phyloP scores from a whole-genome alignment of 345 rosid genomes.

The Lepidium sativum region DNA sequence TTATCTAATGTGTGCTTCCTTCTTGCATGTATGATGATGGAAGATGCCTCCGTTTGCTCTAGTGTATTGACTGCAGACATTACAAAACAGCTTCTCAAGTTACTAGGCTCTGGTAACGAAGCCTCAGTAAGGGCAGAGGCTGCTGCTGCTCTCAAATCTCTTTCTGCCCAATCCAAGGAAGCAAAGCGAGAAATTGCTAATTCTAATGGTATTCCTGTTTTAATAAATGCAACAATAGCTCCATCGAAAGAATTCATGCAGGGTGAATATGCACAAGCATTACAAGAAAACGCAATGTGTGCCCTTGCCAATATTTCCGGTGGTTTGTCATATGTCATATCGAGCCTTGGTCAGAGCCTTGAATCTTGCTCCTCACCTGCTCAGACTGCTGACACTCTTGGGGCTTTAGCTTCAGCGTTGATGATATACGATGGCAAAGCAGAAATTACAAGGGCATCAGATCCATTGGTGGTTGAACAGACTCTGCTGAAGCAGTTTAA shows the following conservation, averaged over 20 bases:
- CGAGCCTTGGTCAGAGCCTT: slow-evolving; percentile 99
- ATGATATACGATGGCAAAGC: slow-evolving; percentile 95
- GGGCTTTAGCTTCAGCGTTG: slow-evolving; percentile 99
- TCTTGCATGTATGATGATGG: slow-evolving; percentile 95
- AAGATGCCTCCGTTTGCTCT: slow-evolving; percentile 83
- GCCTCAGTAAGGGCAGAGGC: slow-evolving; percentile 98
- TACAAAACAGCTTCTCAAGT: slow-evolving; percentile 78
- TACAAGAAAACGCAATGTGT: slow-evolving; percentile 99
- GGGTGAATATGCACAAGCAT: slow-evolving; percentile 95
- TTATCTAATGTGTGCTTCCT: slow-evolving; percentile 94
- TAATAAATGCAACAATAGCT: slow-evolving; percentile 97
- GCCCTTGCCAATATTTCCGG: slow-evolving; percentile 99
- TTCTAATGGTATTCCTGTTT: slow-evolving; percentile 83
- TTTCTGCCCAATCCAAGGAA: slow-evolving; percentile 88
- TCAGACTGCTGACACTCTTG: slow-evolving; percentile 92
- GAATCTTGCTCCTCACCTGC: slow-evolving; percentile 94
- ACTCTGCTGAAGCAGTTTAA: slow-evolving; percentile 88
- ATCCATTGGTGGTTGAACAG: slow-evolving; percentile 67
- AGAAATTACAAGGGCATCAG: slow-evolving; percentile 76
- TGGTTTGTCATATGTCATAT: slow-evolving; percentile 91
- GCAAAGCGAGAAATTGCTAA: slow-evolving; percentile 87
- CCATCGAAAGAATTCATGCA: slow-evolving; percentile 99
- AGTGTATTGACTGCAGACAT: slow-evolving; percentile 86
- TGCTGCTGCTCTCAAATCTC: slow-evolving; percentile 94
- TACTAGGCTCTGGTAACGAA: slow-evolving; percentile 92